Conservation (phyloP, 1,284 basidiomycete genomes). For the Pseudozyma thailandica region DNA sequence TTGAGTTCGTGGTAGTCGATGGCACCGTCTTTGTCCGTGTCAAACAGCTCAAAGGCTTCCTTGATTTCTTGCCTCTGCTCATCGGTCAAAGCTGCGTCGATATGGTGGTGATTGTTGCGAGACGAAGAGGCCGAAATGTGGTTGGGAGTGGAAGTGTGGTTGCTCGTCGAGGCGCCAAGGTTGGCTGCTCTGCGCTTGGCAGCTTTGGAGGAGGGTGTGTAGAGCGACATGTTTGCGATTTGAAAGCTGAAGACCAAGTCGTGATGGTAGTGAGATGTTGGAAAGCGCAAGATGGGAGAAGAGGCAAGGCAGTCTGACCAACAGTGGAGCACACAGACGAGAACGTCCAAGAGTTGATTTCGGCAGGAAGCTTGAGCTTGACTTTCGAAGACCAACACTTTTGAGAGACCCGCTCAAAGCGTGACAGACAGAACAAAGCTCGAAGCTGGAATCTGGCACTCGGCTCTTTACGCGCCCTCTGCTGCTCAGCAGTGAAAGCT, state of each 20-base stretch:
- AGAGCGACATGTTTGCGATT: conserved; percentile 41
- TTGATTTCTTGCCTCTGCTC: conserved; percentile 98
- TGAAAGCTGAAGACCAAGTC: not conserved
- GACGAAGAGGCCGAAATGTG: conserved; percentile 24
- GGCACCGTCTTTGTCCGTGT: conserved; percentile 96
- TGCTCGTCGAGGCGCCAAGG: conserved; percentile 29
- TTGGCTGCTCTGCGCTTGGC: conserved; percentile 37
- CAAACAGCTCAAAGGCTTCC: conserved; percentile 98
- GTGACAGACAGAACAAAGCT: not conserved
- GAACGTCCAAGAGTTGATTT: conserved; percentile 9
- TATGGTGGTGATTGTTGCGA: conserved; percentile 35
- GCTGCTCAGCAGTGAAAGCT: not conserved
- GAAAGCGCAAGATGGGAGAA: no score
- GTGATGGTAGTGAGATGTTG: not conserved
- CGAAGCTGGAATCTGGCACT: not conserved
- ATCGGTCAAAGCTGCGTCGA: conserved; percentile 75
- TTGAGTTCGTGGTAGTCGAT: conserved; percentile 91
- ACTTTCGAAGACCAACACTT: conserved; percentile 34
- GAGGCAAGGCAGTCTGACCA: not conserved
- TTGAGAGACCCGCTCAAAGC: not conserved
- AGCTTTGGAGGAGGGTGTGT: conserved; percentile 51
- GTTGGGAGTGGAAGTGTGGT: conserved; percentile 28
- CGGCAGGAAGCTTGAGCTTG: conserved; percentile 1
- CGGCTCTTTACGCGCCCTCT: conserved; percentile 13
- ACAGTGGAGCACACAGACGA: conserved; percentile 15